phyloP scores from a whole-genome alignment of 2,329 filamentous ascomycete species.

The Ceratocystis papillata region DNA sequence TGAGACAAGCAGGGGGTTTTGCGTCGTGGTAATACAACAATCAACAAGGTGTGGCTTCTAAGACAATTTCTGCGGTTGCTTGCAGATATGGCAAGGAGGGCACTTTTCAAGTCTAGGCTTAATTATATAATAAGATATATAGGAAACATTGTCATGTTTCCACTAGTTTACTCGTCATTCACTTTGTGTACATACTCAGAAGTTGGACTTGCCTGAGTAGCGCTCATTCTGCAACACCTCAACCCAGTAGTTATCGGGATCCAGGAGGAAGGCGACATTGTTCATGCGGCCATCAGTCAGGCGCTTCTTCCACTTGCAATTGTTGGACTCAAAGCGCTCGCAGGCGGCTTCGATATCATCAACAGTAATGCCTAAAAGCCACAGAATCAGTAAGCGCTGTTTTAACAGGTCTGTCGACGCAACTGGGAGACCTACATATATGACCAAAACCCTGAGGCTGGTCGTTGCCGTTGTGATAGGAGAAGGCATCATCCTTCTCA shows the following conservation, averaged over 20 bases:
- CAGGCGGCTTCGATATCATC: constrained; percentile 86
- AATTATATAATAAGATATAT: not conserved
- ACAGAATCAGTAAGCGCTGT: constrained; percentile 25
- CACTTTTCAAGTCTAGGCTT: not conserved
- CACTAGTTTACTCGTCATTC: constrained; percentile 15
- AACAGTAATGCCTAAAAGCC: constrained; percentile 56
- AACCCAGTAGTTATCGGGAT: constrained; percentile 80
- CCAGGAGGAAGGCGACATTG: constrained; percentile 83
- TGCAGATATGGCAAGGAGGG: not conserved
- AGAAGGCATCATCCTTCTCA: constrained; percentile 73
- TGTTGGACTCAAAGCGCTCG: constrained; percentile 67
- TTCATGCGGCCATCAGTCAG: constrained; percentile 88
- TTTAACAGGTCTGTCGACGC: not conserved
- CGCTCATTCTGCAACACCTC: constrained; percentile 70
- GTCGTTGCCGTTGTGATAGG: constrained; percentile 86
- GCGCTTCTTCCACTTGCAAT: constrained; percentile 88
- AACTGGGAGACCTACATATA: constrained; percentile 52
- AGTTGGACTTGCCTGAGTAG: constrained; percentile 45
- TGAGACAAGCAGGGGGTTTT: not conserved
- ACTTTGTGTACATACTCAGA: constrained; percentile 36
- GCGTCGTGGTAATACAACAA: not conserved
- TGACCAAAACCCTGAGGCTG: constrained; percentile 91
- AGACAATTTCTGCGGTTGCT: not conserved
- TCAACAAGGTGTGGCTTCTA: not conserved
- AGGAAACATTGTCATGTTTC: constrained; percentile 7